A percentile compares a stretch with the other conserved stretches of the same genome.
phyloP scores from a whole-genome alignment of 163 green algal species.

The Scenedesmus sp. region DNA sequence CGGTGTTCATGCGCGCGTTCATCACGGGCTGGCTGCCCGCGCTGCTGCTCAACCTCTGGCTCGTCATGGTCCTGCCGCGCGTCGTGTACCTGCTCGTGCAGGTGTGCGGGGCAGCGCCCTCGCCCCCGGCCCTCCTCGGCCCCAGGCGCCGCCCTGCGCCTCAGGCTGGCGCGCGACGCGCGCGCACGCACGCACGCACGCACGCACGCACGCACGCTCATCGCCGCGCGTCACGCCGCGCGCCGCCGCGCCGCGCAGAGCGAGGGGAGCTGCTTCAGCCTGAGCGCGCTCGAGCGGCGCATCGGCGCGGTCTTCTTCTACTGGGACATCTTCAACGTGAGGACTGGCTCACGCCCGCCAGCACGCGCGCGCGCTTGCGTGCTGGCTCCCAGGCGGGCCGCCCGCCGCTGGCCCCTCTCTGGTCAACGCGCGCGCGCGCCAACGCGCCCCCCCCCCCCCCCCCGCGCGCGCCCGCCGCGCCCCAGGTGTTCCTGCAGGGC shows the following conservation, averaged over 20 bases:
- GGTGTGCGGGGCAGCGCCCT: no score
- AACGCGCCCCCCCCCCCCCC: not conserved
- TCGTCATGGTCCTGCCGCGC: constrained; percentile 80
- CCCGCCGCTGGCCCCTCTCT: not conserved
- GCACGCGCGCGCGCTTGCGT: no score
- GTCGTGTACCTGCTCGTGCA: constrained; percentile 69
- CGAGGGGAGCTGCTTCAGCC: constrained; percentile 54
- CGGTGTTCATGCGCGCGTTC: constrained; percentile 57
- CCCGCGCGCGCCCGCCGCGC: constrained; percentile 12
- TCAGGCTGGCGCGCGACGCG: no score
- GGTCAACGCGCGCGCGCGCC: not conserved
- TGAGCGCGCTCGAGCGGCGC: constrained; percentile 76
- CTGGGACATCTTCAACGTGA: constrained; percentile 87
- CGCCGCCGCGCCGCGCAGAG: constrained; percentile 17
- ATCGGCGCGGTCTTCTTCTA: constrained; percentile 82
- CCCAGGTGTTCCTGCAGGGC: no score
- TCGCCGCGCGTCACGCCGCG: no score
- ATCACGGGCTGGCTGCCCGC: constrained; percentile 76
- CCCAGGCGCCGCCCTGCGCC: no score
- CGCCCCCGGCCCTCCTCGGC: no score
- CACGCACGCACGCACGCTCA: no score
- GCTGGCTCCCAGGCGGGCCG: no score
- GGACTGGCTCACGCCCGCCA: no score
- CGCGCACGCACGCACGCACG: no score
- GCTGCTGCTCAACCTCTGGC: constrained; percentile 81